Percentiles rank a stretch among this genome's conserved stretches.
phyloP scores from a whole-genome alignment of 2,329 filamentous ascomycete species.

The Exophiala oligosperma region DNA sequence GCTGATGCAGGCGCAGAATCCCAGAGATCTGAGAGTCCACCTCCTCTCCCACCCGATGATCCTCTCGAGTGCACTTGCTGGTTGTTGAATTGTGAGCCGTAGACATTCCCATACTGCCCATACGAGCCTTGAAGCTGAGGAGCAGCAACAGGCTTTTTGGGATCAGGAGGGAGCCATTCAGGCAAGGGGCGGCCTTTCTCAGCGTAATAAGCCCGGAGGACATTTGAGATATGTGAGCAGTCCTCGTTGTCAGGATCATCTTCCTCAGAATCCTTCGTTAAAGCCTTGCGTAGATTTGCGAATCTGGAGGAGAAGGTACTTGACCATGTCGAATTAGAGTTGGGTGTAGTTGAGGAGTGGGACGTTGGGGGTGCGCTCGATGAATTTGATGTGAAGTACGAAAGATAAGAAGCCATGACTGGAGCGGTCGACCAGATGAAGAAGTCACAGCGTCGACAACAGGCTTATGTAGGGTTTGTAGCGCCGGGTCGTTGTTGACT shows the following conservation, averaged over 20 bases:
- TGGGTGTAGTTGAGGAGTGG: conserved; percentile 12
- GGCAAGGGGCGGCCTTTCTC: conserved; percentile 83
- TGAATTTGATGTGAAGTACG: conserved; percentile 26
- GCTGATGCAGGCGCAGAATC: conserved; percentile 39
- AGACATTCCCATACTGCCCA: conserved; percentile 52
- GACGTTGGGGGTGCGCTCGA: conserved; percentile 11
- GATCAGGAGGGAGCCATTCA: conserved; percentile 84
- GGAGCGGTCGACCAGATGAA: not conserved
- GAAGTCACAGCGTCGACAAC: too few species aligned
- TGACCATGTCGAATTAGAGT: conserved; percentile 25
- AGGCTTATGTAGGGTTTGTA: too few species aligned
- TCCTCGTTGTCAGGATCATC: conserved; percentile 65
- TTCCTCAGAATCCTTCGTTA: conserved; percentile 68
- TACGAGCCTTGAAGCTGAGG: conserved; percentile 49
- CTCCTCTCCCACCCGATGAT: conserved; percentile 42
- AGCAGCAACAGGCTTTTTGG: conserved; percentile 63
- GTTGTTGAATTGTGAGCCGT: conserved; percentile 32
- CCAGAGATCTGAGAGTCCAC: conserved; percentile 62
- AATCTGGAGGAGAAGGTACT: conserved; percentile 66
- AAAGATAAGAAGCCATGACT: conserved; percentile 27
- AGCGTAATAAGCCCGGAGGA: conserved; percentile 87
- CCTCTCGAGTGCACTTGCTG: conserved; percentile 34
- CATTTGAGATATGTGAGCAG: conserved; percentile 91
- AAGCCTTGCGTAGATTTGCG: conserved; percentile 62
- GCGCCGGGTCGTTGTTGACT: too few species aligned